phyloP scores from a whole-genome alignment of 1,284 basidiomycete genomes.

The Meripilus lineatus region DNA sequence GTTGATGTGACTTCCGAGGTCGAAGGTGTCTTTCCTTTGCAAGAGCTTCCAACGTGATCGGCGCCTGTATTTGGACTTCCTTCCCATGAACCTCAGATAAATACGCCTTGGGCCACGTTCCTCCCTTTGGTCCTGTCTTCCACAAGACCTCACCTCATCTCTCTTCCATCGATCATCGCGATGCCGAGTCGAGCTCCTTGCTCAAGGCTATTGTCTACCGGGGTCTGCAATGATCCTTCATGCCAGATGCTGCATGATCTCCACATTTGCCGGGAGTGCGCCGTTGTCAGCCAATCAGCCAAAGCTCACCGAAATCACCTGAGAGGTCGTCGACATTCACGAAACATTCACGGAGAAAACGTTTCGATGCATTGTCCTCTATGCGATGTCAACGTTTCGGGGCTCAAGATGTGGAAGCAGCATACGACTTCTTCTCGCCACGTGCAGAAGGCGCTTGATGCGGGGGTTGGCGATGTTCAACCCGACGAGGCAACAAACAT shows the following conservation, averaged over 20 bases:
- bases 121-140: too few relatives aligned
- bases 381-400: constrained; percentile 26
- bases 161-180: neutral
- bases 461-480: constrained; percentile 22
- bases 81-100: too few relatives aligned
- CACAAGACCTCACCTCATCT: neutral
- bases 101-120: too few relatives aligned
- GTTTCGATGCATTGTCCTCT: constrained; percentile 29
- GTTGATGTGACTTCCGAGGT: too few relatives aligned
- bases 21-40: too few relatives aligned
- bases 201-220: too few relatives aligned
- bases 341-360: neutral
- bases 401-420: constrained; percentile 23
- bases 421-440: constrained; percentile 29
- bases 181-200: neutral
- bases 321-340: constrained; percentile 9
- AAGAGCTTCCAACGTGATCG: too few relatives aligned
- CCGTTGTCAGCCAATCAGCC: constrained; percentile 25
- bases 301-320: constrained; percentile 25
- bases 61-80: too few relatives aligned
- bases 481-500: constrained; percentile 22
- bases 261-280: constrained; percentile 34
- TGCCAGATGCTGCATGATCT: constrained; percentile 35
- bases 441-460: constrained; percentile 12
- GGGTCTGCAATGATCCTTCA: constrained; percentile 26